Conservation (phyloP, 2,329 filamentous ascomycete genomes). For the Rasamsonia emersonii region DNA sequence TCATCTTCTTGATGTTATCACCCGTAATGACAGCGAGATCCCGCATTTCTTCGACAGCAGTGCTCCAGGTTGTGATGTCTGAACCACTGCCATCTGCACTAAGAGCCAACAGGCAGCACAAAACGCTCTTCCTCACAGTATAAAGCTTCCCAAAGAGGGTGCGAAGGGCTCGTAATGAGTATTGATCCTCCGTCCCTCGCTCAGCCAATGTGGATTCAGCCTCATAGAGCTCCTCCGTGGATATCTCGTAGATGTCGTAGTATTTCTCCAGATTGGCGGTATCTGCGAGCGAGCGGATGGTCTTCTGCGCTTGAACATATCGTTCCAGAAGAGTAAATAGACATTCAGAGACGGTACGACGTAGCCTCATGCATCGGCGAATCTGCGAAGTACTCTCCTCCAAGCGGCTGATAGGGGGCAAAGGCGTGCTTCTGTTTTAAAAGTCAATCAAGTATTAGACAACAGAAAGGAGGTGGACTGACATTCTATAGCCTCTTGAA, state of each 20-base stretch:
- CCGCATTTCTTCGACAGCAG: slow-evolving; percentile 66
- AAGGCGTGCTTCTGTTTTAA: slow-evolving; percentile 62
- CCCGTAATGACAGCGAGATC: slow-evolving; percentile 54
- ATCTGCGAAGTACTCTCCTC: slow-evolving; percentile 72
- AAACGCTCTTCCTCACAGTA: slow-evolving; percentile 70
- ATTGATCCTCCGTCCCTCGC: slow-evolving; percentile 63
- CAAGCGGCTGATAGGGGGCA: slow-evolving; percentile 85
- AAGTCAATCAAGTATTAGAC: slow-evolving; percentile 10
- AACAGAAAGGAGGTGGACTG: slow-evolving; percentile 25
- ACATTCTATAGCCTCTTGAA: slow-evolving; percentile 81
- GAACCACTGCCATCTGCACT: slow-evolving; percentile 69
- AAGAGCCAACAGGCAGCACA: slow-evolving; percentile 82
- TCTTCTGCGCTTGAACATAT: slow-evolving; percentile 61
- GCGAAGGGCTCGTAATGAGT: slow-evolving; percentile 72
- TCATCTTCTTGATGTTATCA: slow-evolving; percentile 57
- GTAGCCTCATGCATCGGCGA: slow-evolving; percentile 70
- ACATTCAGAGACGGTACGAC: slow-evolving; percentile 62
- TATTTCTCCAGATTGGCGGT: slow-evolving; percentile 82
- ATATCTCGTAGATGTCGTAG: slow-evolving; percentile 80
- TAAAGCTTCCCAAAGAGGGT: slow-evolving; percentile 73
- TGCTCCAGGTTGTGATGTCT: slow-evolving; percentile 71
- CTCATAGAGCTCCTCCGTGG: slow-evolving; percentile 62
- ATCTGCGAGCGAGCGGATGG: slow-evolving; percentile 65
- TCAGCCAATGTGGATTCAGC: slow-evolving; percentile 57
- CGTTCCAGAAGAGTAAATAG: slow-evolving; percentile 62